phyloP scores from a whole-genome alignment of 257 asterid genomes.

The Prunella vulgaris region DNA sequence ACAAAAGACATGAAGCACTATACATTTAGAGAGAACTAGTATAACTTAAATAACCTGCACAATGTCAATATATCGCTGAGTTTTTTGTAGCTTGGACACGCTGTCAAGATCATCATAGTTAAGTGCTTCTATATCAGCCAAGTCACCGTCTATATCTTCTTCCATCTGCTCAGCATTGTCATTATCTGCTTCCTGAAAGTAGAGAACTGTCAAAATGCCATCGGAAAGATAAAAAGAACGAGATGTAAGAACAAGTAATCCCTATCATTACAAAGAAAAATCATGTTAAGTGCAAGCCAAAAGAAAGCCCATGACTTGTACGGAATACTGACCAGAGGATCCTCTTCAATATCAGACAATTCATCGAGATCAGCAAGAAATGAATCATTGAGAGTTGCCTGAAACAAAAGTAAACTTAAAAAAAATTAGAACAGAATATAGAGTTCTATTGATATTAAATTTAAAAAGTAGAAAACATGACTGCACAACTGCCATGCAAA shows the following conservation, averaged over 20 bases:
- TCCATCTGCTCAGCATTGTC: constrained; percentile 69
- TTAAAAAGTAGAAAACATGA: neutral
- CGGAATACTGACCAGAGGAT: constrained; percentile 49
- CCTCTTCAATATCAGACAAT: constrained; percentile 87
- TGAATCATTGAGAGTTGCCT: constrained; percentile 97
- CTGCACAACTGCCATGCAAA: neutral
- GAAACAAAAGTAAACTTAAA: constrained; percentile 21
- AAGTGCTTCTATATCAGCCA: constrained; percentile 86
- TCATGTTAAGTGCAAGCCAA: neutral
- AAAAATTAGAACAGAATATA: neutral
- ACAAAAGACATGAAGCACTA: neutral
- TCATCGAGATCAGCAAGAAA: constrained; percentile 97
- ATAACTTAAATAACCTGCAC: constrained; percentile 56
- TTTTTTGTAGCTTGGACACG: constrained; percentile 82
- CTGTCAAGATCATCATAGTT: constrained; percentile 91
- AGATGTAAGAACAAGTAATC: constrained; percentile 2
- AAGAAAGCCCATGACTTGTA: neutral
- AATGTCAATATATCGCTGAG: constrained; percentile 67
- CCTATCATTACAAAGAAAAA: neutral
- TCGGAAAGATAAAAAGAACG: constrained; percentile 5
- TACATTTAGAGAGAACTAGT: neutral
- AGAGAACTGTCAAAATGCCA: constrained; percentile 10
- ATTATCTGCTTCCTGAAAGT: constrained; percentile 59
- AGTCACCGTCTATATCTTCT: constrained; percentile 84
- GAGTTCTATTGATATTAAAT: neutral